These are phyloP conservation scores for Hyphopichia burtonii DNA, from an alignment of 1,139 yeast species.

Conservation along the genomic window DNA sequence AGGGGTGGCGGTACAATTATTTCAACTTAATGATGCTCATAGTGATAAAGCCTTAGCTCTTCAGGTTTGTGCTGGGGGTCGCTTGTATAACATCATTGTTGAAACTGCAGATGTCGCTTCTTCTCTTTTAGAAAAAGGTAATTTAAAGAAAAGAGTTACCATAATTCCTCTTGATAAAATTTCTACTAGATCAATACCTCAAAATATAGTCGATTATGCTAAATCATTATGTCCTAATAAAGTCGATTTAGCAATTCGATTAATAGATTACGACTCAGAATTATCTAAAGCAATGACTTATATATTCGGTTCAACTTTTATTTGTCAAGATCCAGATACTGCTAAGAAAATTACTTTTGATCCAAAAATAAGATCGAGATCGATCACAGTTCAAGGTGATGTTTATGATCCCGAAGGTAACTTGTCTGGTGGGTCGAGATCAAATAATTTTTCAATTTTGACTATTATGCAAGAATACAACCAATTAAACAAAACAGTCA, in stretches of 20 bases:
- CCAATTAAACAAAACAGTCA: constrained; percentile 41
- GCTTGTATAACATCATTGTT: constrained; percentile 86
- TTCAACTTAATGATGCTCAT: constrained; percentile 59
- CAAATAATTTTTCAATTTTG: constrained; percentile 56
- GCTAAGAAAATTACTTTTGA: constrained; percentile 88
- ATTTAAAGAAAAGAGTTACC: constrained; percentile 78
- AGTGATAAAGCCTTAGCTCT: constrained; percentile 74
- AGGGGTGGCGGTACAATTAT: constrained; percentile 89
- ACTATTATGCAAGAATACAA: constrained; percentile 70
- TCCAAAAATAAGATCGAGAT: constrained; percentile 73
- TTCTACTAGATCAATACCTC: constrained; percentile 50
- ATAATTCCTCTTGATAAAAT: constrained; percentile 91
- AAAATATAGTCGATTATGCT: constrained; percentile 53
- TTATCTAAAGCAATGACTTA: constrained; percentile 84
- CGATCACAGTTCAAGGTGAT: constrained; percentile 95
- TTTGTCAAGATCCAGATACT: constrained; percentile 83
- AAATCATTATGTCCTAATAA: constrained; percentile 73
- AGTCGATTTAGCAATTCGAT: constrained; percentile 82
- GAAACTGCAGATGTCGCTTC: constrained; percentile 85
- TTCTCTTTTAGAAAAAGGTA: constrained; percentile 74
- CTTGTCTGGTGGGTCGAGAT: constrained; percentile 91
- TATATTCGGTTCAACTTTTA: constrained; percentile 83
- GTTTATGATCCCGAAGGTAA: constrained; percentile 96
- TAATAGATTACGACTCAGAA: constrained; percentile 71
- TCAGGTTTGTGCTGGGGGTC: constrained; percentile 93